Percentiles rank a stretch among this genome's conserved stretches.
Conservation (phyloP, 164 flowering plant genomes). For the Berberis vulgaris region DNA sequence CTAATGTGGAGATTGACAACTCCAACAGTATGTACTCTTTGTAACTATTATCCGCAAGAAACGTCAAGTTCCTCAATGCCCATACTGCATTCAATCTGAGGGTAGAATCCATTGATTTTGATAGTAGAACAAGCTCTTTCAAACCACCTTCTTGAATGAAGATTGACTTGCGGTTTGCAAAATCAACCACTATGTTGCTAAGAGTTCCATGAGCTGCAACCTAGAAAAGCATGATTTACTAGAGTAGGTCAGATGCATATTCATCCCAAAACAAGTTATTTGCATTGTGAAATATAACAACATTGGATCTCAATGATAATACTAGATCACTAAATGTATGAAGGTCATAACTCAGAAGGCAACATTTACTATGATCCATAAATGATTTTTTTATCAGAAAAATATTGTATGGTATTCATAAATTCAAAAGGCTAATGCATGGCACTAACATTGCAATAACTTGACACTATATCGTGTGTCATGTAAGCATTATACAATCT, state of each 20-base stretch:
- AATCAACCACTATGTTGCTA: slow-evolving; percentile 75
- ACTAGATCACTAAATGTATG: background rate
- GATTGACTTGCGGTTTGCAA: slow-evolving; percentile 40
- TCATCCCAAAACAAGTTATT: background rate
- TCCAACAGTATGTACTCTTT: slow-evolving; percentile 57
- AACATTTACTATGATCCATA: too few species aligned
- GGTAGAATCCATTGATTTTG: slow-evolving; percentile 75
- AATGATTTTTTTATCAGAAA: too few species aligned
- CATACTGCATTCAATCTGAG: slow-evolving; percentile 60
- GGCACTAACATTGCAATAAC: too few species aligned
- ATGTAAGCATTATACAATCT: too few species aligned
- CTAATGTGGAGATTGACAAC: slow-evolving; percentile 53
- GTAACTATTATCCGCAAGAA: slow-evolving; percentile 50
- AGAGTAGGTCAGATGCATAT: background rate
- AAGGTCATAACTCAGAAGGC: background rate
- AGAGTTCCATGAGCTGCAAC: slow-evolving; percentile 79
- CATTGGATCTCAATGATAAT: background rate
- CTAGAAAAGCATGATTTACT: slow-evolving; percentile 28
- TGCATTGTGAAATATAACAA: background rate
- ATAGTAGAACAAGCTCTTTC: slow-evolving; percentile 57
- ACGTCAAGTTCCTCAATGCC: slow-evolving; percentile 82
- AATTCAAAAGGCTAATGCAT: too few species aligned
- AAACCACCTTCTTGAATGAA: slow-evolving; percentile 67
- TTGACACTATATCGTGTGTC: too few species aligned
- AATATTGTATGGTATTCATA: too few species aligned